Percentiles rank a stretch among this genome's conserved stretches.
phyloP scores from a whole-genome alignment of 1,284 basidiomycete species.

The Ustilago sp. region DNA sequence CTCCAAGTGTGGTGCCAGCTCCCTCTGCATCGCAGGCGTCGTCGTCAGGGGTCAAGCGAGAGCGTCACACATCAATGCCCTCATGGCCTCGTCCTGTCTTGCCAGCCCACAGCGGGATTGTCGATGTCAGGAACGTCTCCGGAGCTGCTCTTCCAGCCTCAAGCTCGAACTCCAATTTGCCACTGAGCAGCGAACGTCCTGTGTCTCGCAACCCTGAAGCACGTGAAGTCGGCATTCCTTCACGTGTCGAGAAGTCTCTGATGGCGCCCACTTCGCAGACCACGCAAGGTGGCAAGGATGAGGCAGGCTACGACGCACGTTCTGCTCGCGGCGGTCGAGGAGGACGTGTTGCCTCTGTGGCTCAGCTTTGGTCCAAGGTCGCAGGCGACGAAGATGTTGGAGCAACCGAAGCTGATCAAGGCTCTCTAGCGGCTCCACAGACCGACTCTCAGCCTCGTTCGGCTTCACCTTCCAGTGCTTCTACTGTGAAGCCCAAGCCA shows the following conservation, averaged over 20 bases:
- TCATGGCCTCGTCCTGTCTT: conserved; percentile 46
- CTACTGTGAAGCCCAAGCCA: conserved; percentile 56
- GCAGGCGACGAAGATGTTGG: conserved; percentile 45
- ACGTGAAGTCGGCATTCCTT: conserved; percentile 39
- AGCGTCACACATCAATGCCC: conserved; percentile 43
- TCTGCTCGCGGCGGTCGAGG: conserved; percentile 82
- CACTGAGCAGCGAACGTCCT: conserved; percentile 18
- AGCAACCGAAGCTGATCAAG: not conserved
- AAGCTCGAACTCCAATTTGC: not conserved
- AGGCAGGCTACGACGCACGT: conserved; percentile 75
- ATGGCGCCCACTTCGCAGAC: conserved; percentile 16
- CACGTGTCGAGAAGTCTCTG: conserved; percentile 43
- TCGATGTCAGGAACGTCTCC: conserved; percentile 3
- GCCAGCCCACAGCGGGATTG: conserved; percentile 7
- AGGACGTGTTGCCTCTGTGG: conserved; percentile 79
- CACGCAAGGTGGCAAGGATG: conserved; percentile 12
- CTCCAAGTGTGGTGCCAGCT: conserved; percentile 10
- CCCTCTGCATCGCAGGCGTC: conserved; percentile 8
- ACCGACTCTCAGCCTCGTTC: conserved; percentile 16
- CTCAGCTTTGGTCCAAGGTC: conserved; percentile 77
- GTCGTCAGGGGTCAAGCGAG: conserved; percentile 19
- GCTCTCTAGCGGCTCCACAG: conserved; percentile 21
- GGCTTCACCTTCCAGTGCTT: conserved; percentile 41
- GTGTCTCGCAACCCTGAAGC: conserved; percentile 27
- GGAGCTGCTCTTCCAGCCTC: not conserved